A percentile compares a stretch with the other conserved stretches of the same genome.
These are phyloP conservation scores for Kodamaea fungicola DNA, from an alignment of 1,139 yeast species.

Conservation along the genomic window DNA sequence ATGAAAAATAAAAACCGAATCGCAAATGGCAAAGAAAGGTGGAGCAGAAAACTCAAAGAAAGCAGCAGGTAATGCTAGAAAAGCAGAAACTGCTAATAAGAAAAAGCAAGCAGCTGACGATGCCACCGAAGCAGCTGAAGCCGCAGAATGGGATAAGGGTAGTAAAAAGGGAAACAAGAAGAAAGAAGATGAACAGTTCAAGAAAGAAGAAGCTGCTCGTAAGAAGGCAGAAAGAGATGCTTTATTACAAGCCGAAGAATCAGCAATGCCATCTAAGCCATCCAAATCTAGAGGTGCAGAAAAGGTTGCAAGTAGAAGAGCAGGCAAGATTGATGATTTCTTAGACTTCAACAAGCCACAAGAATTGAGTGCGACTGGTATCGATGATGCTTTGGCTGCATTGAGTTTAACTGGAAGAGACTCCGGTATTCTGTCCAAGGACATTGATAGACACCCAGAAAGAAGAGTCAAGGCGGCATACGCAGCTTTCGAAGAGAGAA, in stretches of 20 bases:
- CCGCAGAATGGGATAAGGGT: conserved; percentile 69
- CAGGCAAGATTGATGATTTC: conserved; percentile 66
- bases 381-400: conserved; percentile 78
- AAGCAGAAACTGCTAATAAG: conserved; percentile 64
- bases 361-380: conserved; percentile 66
- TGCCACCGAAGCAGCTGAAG: conserved; percentile 52
- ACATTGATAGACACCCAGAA: conserved; percentile 84
- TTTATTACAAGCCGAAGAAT: conserved; percentile 61
- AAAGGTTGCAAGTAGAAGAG: conserved; percentile 59
- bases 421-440: conserved; percentile 56
- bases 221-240: conserved; percentile 65
- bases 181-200: conserved; percentile 60
- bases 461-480: conserved; percentile 83
- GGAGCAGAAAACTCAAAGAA: conserved; percentile 56
- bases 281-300: conserved; percentile 63
- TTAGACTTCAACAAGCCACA: conserved; percentile 48
- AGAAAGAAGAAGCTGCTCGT: conserved; percentile 60
- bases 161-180: conserved; percentile 68
- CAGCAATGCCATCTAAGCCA: conserved; percentile 58
- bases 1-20: too few species aligned
- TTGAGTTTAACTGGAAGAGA: conserved; percentile 58
- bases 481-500: conserved; percentile 65
- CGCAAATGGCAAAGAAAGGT: conserved; percentile 52
- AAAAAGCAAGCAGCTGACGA: conserved; percentile 54
- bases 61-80: conserved; percentile 69